Conservation (phyloP, 768 basidiomycete species). For the Dictyophora rubrovolvata region DNA sequence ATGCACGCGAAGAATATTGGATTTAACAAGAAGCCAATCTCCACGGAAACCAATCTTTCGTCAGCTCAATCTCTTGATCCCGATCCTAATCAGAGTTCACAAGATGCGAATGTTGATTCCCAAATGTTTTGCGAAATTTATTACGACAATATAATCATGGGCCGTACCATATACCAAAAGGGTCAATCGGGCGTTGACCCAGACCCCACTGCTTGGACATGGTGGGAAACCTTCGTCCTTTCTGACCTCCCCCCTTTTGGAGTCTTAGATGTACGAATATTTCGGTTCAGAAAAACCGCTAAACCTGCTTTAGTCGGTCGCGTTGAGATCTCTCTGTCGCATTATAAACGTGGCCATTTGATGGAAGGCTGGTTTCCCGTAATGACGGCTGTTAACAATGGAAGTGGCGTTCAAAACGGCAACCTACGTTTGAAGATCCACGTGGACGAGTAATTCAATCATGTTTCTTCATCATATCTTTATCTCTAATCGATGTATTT, state of each 20-base stretch:
- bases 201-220: slow-evolving; percentile 21
- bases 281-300: slow-evolving; percentile 51
- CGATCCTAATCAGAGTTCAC: slow-evolving; percentile 3
- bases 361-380: slow-evolving; percentile 85
- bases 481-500: background rate
- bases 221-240: slow-evolving; percentile 74
- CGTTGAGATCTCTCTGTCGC: slow-evolving; percentile 51
- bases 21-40: slow-evolving; percentile 30
- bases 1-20: slow-evolving; percentile 70
- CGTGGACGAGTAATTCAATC: slow-evolving; percentile 55
- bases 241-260: slow-evolving; percentile 72
- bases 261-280: slow-evolving; percentile 55
- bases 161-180: slow-evolving; percentile 65
- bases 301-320: slow-evolving; percentile 51
- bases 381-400: slow-evolving; percentile 37
- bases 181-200: background rate
- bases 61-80: background rate
- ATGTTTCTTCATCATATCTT: background rate
- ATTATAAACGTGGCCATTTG: slow-evolving; percentile 62
- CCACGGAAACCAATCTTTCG: slow-evolving; percentile 1
- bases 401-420: slow-evolving; percentile 53
- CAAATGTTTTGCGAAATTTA: slow-evolving; percentile 59
- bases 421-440: slow-evolving; percentile 65
- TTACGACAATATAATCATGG: slow-evolving; percentile 55
- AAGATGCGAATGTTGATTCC: slow-evolving; percentile 1